Evolutionary conservation across 2,329 filamentous ascomycete species (phyloP).

Genomic region (Cercospora nicotianae): DNA sequence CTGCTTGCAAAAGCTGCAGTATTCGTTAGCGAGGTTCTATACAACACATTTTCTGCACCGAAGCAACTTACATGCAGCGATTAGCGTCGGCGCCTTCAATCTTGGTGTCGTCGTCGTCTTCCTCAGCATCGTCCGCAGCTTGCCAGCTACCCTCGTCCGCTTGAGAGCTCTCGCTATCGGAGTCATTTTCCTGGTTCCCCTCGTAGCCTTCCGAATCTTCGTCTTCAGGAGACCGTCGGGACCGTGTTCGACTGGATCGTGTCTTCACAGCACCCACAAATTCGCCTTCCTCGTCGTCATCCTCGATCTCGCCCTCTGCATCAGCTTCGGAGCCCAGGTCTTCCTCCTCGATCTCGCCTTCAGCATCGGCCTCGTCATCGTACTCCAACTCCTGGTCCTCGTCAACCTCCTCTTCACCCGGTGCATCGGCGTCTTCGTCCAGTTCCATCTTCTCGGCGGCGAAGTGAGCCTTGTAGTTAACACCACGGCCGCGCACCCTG

Average conservation of each 20-base stretch:
- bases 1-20: constrained; percentile 72
- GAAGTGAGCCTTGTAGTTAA: constrained; percentile 33
- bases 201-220: constrained; percentile 43
- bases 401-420: constrained; percentile 33
- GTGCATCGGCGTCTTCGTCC: constrained; percentile 31
- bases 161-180: constrained; percentile 48
- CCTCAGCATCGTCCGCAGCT: constrained; percentile 54
- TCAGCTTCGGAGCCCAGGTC: constrained; percentile 47
- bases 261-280: constrained; percentile 42
- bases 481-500: constrained; percentile 38
- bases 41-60: neutral
- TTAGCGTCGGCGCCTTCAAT: constrained; percentile 55
- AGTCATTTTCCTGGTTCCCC: constrained; percentile 36
- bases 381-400: constrained; percentile 30
- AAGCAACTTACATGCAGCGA: constrained; percentile 62
- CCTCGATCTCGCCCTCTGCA: constrained; percentile 53
- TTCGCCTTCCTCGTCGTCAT: constrained; percentile 48
- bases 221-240: constrained; percentile 39
- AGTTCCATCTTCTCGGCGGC: constrained; percentile 26
- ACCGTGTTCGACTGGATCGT: constrained; percentile 36
- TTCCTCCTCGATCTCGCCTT: constrained; percentile 38
- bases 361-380: constrained; percentile 41
- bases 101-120: constrained; percentile 50
- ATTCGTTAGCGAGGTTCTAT: constrained; percentile 23
- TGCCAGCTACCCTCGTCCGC: constrained; percentile 56